Evolutionary conservation across 2,329 filamentous ascomycete genomes (phyloP), one percentile per base, ranked within the genome.

Genomic region (Pseudogymnoascus pannorum): DNA sequence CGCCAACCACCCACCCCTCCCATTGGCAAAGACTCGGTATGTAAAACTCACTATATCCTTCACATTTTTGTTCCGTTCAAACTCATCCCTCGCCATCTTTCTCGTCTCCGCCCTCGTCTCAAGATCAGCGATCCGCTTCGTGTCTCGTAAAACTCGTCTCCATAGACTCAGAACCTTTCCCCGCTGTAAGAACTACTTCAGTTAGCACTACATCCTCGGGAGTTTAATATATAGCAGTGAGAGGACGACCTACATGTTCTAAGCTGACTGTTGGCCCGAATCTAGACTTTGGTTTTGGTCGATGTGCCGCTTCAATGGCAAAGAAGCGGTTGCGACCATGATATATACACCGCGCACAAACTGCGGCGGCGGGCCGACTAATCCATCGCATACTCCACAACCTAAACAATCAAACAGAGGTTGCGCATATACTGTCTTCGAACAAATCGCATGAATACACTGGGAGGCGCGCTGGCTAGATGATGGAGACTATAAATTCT

Each of bases 41-140:
- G 22, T 16, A 58, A 31, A 61, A 75, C 80, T 51, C 72, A 85
- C 83, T 60, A 82, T 66, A 68, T 87, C 84, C 1, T 78, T 80
- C 54, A 86, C 81, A 60, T 73, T 66, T 22, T 79, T 78, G 67
- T 85, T 80, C 61, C 83, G 77, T 71, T 85, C 81, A 68, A 87
- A 86, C 69, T 87, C 85, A 62, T 80, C 78, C 18, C 83, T 78
- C 35, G 79, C 84, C 71, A 80, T 85, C 60, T 73, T 74, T 61
- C 79, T 75, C 5, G 82, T 84, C 70, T 87, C 85, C n/a, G 74
- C 72, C 58, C 78, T 79, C 4, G 81, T 82, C 2, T 67, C 72
- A 6, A 75, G 69, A 67, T 87, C 82, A 14, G 66, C 60, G 61
- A 87, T 86, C 61, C 72, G 74, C 33, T 74, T 73, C 2, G 81